A percentile compares a stretch with the other conserved stretches of the same genome.
Conservation (phyloP, 1,139 yeast genomes). For the Barnettozyma hawaiiensis region DNA sequence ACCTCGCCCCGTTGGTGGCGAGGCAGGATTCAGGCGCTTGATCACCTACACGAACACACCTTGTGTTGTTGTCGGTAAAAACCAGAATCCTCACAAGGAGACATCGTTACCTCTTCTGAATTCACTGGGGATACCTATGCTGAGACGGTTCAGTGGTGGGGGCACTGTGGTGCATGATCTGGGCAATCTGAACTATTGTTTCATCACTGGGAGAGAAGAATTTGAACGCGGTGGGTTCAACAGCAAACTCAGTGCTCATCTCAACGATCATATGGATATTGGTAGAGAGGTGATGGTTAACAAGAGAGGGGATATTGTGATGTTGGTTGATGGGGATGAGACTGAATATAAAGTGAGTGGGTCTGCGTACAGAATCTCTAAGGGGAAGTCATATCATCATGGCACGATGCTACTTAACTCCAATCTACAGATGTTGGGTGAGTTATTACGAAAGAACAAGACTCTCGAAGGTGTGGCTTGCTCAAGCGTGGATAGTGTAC, state of each 20-base stretch:
- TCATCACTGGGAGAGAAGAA: constrained; percentile 60
- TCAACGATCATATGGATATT: constrained; percentile 5
- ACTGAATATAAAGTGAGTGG: constrained; percentile 63
- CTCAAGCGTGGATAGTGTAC: constrained; percentile 65
- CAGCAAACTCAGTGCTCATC: constrained; percentile 11
- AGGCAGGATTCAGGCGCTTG: constrained; percentile 27
- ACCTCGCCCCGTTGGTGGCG: constrained; percentile 33
- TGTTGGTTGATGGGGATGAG: constrained; percentile 28
- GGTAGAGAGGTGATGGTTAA: constrained; percentile 36
- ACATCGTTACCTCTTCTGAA: constrained; percentile 58
- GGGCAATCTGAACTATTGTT: constrained; percentile 89
- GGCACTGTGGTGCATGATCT: constrained; percentile 95
- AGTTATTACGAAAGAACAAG: constrained; percentile 45
- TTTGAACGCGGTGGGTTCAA: constrained; percentile 37
- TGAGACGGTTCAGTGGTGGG: constrained; percentile 87
- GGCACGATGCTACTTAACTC: constrained; percentile 89
- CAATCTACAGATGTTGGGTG: constrained; percentile 49
- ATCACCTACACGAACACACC: constrained; percentile 73
- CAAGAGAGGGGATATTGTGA: constrained; percentile 74
- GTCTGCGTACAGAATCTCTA: constrained; percentile 22
- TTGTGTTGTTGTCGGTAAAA: constrained; percentile 92
- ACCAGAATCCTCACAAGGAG: constrained; percentile 94
- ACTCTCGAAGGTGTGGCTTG: constrained; percentile 47
- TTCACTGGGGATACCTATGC: constrained; percentile 53
- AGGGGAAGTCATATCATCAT: constrained; percentile 84